phyloP scores from a whole-genome alignment of 2,329 filamentous ascomycete genomes.

The Botrytis deweyae region DNA sequence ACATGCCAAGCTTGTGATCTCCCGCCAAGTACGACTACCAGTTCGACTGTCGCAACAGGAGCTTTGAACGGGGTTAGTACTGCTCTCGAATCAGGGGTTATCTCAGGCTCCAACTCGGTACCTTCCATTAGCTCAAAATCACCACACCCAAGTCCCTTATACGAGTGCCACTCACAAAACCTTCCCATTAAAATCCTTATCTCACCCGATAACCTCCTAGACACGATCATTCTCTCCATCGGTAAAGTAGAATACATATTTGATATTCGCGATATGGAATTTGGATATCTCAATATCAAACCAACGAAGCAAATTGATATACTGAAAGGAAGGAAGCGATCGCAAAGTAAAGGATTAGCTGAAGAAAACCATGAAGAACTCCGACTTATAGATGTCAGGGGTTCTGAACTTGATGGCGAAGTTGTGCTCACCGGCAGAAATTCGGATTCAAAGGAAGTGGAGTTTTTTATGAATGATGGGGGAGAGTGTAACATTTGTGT shows the following conservation, averaged over 20 bases:
- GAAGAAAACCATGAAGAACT: background rate
- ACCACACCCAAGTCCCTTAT: background rate
- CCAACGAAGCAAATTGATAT: background rate
- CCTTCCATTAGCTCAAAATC: background rate
- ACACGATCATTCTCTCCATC: background rate
- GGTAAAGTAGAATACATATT: background rate
- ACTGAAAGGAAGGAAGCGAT: background rate
- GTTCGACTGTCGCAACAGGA: background rate
- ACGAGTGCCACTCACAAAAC: background rate
- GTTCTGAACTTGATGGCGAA: background rate
- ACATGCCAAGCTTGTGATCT: background rate
- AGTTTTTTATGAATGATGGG: background rate
- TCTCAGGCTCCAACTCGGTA: background rate
- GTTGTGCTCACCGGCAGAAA: background rate
- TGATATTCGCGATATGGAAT: background rate
- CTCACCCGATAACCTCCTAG: background rate
- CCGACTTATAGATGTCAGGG: background rate
- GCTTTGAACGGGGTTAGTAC: background rate
- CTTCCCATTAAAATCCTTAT: background rate
- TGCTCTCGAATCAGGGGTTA: background rate
- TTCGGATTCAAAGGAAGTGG: background rate
- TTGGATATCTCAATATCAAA: background rate
- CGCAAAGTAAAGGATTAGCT: background rate
- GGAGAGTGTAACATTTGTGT: background rate
- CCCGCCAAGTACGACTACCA: background rate